phyloP scores from a whole-genome alignment of 305 asterid genomes.

The Vinca major region DNA sequence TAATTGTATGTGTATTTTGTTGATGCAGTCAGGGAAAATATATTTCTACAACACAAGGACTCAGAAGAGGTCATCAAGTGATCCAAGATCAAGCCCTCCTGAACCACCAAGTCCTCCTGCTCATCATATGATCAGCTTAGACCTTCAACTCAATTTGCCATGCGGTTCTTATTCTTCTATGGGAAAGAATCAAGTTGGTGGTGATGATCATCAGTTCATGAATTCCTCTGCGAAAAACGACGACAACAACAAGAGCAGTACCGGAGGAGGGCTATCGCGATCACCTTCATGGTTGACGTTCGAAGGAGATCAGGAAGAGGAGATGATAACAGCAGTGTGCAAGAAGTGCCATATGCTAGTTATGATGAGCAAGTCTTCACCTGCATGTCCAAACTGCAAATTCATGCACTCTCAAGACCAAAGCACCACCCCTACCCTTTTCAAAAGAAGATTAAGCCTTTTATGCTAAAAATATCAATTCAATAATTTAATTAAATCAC shows the following conservation, averaged over 20 bases:
- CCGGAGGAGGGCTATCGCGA: conserved; percentile 18
- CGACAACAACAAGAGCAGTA: neutral
- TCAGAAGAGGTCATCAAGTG: conserved; percentile 33
- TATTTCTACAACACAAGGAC: conserved; percentile 51
- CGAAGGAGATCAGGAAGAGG: conserved; percentile 43
- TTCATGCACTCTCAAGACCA: conserved; percentile 42
- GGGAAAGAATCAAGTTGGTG: conserved; percentile 12
- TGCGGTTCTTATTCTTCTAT: conserved; percentile 21
- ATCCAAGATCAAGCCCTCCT: conserved; percentile 30
- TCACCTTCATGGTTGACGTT: conserved; percentile 53
- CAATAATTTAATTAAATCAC: neutral
- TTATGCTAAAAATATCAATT: conserved; percentile 12
- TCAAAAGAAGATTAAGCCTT: conserved; percentile 33
- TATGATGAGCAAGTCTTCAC: conserved; percentile 57
- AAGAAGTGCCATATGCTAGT: conserved; percentile 64
- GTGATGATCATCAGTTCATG: neutral
- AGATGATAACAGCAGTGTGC: conserved; percentile 73
- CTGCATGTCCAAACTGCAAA: conserved; percentile 75
- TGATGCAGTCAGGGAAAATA: conserved; percentile 50
- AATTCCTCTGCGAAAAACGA: neutral
- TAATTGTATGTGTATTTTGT: neutral
- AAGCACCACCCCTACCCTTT: conserved; percentile 13
- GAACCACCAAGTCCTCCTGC: conserved; percentile 17
- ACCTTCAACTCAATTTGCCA: conserved; percentile 57
- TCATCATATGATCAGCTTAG: conserved; percentile 39